Evolutionary conservation across 257 asterid species (phyloP).

Genomic region (Plantago major): DNA sequence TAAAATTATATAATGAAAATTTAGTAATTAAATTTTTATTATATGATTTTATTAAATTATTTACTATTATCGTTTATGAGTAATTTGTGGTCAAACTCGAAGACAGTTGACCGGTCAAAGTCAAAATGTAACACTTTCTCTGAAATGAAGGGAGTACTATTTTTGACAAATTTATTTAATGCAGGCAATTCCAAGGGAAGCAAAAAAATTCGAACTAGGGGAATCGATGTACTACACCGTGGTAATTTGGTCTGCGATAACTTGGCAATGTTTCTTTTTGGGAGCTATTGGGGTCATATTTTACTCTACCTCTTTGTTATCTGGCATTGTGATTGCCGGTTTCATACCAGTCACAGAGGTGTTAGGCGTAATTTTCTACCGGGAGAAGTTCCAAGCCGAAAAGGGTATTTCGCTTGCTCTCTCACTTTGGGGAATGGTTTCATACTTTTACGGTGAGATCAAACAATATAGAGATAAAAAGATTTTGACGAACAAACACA

Average conservation of each 20-base stretch:
- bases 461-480: slow-evolving; percentile 5
- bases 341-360: slow-evolving; percentile 25
- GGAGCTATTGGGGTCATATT: slow-evolving; percentile 39
- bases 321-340: slow-evolving; percentile 29
- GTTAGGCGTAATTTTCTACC: slow-evolving; percentile 28
- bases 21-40: too few relatives aligned
- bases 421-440: slow-evolving; percentile 40
- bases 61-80: too few relatives aligned
- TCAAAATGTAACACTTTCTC: too few relatives aligned
- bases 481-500: too few relatives aligned
- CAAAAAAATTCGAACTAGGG: slow-evolving; percentile 31
- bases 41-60: too few relatives aligned
- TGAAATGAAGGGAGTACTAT: too few relatives aligned
- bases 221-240: slow-evolving; percentile 36
- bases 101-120: too few relatives aligned
- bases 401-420: slow-evolving; percentile 37
- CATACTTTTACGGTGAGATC: slow-evolving; percentile 32
- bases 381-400: slow-evolving; percentile 35
- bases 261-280: slow-evolving; percentile 35
- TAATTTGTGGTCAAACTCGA: too few relatives aligned
- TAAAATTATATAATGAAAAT: too few relatives aligned
- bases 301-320: slow-evolving; percentile 33
- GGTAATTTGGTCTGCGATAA: slow-evolving; percentile 22
- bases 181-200: slow-evolving; percentile 44
- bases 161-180: background rate